Conservation (phyloP, 768 basidiomycete species). For the Xerocomus spinulosus region DNA sequence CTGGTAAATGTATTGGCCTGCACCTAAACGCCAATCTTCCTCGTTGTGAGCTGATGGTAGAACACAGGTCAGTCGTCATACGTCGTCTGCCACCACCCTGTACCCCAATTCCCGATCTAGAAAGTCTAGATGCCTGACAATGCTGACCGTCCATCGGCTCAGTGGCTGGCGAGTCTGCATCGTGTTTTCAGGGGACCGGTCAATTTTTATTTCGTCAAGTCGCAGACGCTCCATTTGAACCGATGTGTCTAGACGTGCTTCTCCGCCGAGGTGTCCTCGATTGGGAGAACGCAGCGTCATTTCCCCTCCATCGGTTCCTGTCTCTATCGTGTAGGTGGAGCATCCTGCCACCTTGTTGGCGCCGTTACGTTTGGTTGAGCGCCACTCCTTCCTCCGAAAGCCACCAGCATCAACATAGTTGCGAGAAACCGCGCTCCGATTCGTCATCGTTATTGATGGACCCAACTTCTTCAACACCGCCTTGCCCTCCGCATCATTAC, state of each 20-base stretch:
- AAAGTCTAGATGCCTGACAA: constrained; percentile 2
- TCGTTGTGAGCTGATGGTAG: constrained; percentile 6
- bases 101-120: constrained; percentile 10
- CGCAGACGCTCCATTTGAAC: neutral
- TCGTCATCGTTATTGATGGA: constrained; percentile 4
- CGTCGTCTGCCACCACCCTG: constrained; percentile 13
- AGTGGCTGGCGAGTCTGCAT: constrained; percentile 2
- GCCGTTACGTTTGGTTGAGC: constrained; percentile 1
- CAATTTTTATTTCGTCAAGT: constrained; percentile 1
- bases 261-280: neutral
- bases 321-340: neutral
- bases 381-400: neutral
- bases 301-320: neutral
- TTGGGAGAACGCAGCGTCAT: neutral
- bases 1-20: constrained; percentile 4
- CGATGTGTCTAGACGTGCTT: constrained; percentile 2
- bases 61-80: too few species aligned
- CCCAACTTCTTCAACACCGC: constrained; percentile 14
- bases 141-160: neutral
- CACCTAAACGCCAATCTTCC: neutral
- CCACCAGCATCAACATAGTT: constrained; percentile 1
- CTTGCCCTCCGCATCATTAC: constrained; percentile 2
- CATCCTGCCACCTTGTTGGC: neutral
- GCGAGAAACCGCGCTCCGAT: neutral
- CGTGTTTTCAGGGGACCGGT: neutral